A percentile compares a stretch with the other conserved stretches of the same genome.
Conservation (phyloP, 2,329 filamentous ascomycete species). For the Rutstroemia sp. region DNA sequence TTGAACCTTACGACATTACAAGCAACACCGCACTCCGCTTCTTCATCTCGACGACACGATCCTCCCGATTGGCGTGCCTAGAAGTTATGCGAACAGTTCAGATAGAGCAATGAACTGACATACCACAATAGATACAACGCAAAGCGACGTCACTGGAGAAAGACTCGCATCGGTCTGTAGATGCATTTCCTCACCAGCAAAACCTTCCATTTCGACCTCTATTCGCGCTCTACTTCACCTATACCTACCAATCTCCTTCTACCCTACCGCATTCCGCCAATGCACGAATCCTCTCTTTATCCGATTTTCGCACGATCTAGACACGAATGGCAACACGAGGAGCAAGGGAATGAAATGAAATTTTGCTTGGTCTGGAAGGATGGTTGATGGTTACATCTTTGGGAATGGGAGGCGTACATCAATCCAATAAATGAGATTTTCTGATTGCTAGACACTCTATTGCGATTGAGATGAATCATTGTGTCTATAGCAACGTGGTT, state of each 20-base stretch:
- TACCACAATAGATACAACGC: slow-evolving; percentile 80
- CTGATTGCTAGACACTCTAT: slow-evolving; percentile 6
- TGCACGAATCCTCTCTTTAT: slow-evolving; percentile 5
- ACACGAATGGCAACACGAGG: slow-evolving; percentile 7
- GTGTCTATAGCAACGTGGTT: slow-evolving; percentile 7
- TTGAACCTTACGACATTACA: slow-evolving; percentile 3
- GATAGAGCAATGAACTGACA: slow-evolving; percentile 6
- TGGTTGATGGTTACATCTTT: slow-evolving; percentile 4
- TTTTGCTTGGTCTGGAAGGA: slow-evolving; percentile 8
- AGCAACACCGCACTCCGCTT: background rate
- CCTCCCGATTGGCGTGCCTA: no score
- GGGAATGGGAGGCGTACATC: slow-evolving; percentile 9
- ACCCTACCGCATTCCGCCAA: slow-evolving; percentile 10
- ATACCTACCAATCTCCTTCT: slow-evolving; percentile 5
- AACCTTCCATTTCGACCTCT: slow-evolving; percentile 10
- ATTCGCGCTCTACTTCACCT: slow-evolving; percentile 6
- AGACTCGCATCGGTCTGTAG: slow-evolving; percentile 99
- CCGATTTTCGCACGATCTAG: slow-evolving; percentile 5
- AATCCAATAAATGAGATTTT: background rate
- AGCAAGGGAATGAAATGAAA: slow-evolving; percentile 7
- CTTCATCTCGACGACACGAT: background rate
- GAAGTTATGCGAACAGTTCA: background rate
- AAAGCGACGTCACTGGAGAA: slow-evolving; percentile 99
- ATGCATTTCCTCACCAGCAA: slow-evolving; percentile 40
- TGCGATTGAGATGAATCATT: slow-evolving; percentile 5